Conservation (phyloP, 1,284 basidiomycete genomes). For the Trametes sp. region DNA sequence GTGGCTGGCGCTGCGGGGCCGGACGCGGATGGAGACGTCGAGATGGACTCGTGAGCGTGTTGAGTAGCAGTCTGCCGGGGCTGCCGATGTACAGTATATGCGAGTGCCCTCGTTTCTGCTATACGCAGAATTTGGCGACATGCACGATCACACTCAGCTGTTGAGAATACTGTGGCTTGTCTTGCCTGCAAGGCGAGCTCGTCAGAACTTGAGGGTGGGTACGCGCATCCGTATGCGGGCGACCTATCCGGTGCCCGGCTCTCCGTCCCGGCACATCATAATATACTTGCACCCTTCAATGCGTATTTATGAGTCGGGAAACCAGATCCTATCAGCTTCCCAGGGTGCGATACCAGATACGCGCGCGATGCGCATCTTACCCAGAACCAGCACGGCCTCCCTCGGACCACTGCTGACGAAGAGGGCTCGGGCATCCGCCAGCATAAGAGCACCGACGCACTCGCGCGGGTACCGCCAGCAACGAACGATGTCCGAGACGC, state of each 20-base stretch:
- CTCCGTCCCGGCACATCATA: no score
- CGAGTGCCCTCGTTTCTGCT: neutral
- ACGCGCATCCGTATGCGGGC: no score
- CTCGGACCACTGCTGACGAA: neutral
- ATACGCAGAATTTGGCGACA: no score
- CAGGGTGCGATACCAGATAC: neutral
- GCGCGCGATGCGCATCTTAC: neutral
- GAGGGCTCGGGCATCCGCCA: neutral
- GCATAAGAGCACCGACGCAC: no score
- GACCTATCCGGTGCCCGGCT: no score
- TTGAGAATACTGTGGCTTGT: no score
- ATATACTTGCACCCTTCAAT: no score
- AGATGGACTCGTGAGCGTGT: slow-evolving; percentile 42
- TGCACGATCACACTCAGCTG: no score
- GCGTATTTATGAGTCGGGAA: no score
- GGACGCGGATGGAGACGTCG: slow-evolving; percentile 46
- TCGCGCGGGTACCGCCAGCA: neutral
- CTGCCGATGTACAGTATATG: neutral
- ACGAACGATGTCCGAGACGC: neutral
- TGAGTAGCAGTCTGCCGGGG: neutral
- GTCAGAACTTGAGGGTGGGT: no score
- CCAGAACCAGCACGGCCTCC: neutral
- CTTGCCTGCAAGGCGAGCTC: no score
- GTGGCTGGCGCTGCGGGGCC: slow-evolving; percentile 17
- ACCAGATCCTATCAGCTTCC: neutral